Evolutionary conservation across 2,329 filamentous ascomycete genomes (phyloP), one percentile per base, ranked within the genome.

Genomic region (Parasarocladium wereldwijsianum): DNA sequence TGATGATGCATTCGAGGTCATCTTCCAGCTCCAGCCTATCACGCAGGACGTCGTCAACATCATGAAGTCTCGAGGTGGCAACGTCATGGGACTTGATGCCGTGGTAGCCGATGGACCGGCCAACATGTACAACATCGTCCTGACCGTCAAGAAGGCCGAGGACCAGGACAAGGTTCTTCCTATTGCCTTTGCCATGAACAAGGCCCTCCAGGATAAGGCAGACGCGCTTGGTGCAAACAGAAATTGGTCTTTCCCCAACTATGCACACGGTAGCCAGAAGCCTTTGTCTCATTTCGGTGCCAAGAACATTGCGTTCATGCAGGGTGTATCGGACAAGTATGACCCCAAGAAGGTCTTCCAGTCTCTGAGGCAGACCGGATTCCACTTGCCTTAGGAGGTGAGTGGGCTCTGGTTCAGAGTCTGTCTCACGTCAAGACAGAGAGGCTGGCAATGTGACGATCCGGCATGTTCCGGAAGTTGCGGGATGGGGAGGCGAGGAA

Each of bases 201-300:
- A 39, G 5, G 33, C 44, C 0, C 37, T 50, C 16, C 40, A 48
- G 26, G 32, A 34, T 3, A 44, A 44, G 9, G 40, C 50, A 8
- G 36, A 35, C 6, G 28, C 46, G 27, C 34, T 50, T 15, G 45
- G 44, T 13, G 36, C 41, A 3, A 44, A 49, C 34, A 41, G 45
- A 28, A 39, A 54, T 20, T 57, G 49, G 41, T 43, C 52, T 18
- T 63, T 56, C 35, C 43, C 61, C 23, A 62, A 64, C 41, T 63
- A 64, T 29, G 57, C 58, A 1, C 44, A 47, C 17, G 36, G 40
- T 3, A 44, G 46, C 24, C 55, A 64, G 42, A 39, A 54, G 14
- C 52, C 57, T 1, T 40, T 60, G 11, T 29, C 37, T 5, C 36
- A 46, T 5, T 62, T 60, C 30, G 58, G 58, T 0, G 23, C 42